A percentile compares a stretch with the other conserved stretches of the same genome.
Evolutionary conservation across 345 rosid genomes (phyloP).

Genomic region (Populus davidiana): DNA sequence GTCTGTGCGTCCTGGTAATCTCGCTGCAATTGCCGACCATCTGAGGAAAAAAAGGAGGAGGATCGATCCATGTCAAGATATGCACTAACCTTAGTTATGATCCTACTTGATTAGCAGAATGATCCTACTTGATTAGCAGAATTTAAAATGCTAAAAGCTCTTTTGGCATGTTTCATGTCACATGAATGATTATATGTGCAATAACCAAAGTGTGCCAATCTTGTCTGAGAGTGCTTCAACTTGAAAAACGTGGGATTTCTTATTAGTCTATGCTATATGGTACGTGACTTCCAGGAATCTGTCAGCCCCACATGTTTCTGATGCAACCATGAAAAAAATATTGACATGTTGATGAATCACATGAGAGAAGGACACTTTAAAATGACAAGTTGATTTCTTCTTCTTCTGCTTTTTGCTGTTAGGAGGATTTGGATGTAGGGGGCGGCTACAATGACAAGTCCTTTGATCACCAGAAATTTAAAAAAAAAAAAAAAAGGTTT

Average conservation of each 20-base stretch:
- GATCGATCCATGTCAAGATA: not conserved
- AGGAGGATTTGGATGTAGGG: not conserved
- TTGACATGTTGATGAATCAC: not conserved
- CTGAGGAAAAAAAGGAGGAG: conserved; percentile 22
- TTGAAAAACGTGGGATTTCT: not conserved
- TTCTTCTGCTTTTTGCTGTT: not conserved
- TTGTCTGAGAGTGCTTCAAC: conserved; percentile 5
- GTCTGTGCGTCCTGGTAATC: conserved; percentile 78
- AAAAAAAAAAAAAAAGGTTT: not conserved
- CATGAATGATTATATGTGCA: conserved; percentile 17
- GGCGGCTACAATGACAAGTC: not conserved
- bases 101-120: not conserved
- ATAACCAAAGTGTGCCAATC: conserved; percentile 10
- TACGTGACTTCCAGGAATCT: conserved; percentile 19
- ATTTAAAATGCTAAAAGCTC: not conserved
- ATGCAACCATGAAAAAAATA: not conserved
- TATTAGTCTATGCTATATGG: not conserved
- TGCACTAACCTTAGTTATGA: not conserved
- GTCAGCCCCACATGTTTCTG: conserved; percentile 20
- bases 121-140: not conserved
- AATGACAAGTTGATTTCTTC: not conserved
- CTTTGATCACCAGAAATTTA: not conserved
- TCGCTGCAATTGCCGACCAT: conserved; percentile 86
- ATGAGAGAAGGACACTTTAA: not conserved
- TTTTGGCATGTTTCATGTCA: conserved; percentile 11